These are phyloP conservation scores for Acacia confusa DNA, from an alignment of 306 rosid species.

Conservation along the genomic window DNA sequence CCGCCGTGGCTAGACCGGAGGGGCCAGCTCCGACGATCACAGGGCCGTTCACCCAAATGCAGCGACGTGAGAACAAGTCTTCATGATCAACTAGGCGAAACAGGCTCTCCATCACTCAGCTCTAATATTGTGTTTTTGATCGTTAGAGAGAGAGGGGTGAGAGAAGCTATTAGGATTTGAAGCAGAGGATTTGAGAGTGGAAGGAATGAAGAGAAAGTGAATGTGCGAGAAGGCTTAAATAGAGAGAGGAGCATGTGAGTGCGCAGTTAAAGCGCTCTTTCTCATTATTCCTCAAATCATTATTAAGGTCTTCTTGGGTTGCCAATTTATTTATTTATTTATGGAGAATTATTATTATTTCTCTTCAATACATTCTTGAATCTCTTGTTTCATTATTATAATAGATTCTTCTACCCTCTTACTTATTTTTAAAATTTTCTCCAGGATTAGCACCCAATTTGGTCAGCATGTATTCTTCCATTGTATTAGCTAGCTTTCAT, in stretches of 20 bases:
- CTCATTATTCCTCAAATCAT: conserved; percentile 49
- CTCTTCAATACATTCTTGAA: background rate
- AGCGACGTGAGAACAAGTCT: conserved; percentile 60
- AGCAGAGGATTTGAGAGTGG: background rate
- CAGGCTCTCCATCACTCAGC: conserved; percentile 63
- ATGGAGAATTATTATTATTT: background rate
- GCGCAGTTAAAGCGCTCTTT: conserved; percentile 33
- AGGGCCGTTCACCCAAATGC: conserved; percentile 86
- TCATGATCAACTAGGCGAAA: conserved; percentile 57
- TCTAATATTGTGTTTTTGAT: background rate
- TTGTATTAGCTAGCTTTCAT: background rate
- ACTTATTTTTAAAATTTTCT: conserved; percentile 2
- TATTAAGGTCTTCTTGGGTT: background rate
- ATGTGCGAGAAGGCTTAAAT: conserved; percentile 55
- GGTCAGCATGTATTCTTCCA: background rate
- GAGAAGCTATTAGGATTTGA: background rate
- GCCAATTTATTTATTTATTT: background rate
- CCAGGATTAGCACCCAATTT: conserved; percentile 34
- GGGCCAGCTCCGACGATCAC: conserved; percentile 96
- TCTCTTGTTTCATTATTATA: conserved; percentile 46
- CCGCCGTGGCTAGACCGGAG: conserved; percentile 87
- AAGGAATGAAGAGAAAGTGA: conserved; percentile 34
- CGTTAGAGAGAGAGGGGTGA: background rate
- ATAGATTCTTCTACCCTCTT: conserved; percentile 43
- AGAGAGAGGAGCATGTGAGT: conserved; percentile 54